Base-by-base conservation (phyloP, 1,139 yeast species). In the Candida sp. region DNA sequence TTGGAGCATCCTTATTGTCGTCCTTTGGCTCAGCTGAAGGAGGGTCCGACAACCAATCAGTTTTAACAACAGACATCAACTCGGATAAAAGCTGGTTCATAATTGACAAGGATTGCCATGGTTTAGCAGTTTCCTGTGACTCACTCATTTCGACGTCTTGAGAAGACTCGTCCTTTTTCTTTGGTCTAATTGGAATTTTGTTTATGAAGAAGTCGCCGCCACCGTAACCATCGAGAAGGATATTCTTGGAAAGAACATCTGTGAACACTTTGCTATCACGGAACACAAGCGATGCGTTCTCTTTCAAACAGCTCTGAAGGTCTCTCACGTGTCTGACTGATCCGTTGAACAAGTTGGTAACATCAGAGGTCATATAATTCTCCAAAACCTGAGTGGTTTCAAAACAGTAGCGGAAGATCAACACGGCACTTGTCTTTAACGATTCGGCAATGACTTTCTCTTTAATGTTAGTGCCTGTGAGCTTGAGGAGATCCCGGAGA, bases 401-500 rank as follows among this genome's bases (percentile, higher is more conserved):
- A 62, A 86, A 84, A 51, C 92, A 84, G 49, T 89, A 77, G 61
- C 97, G 79, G 4, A 87, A 67, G 30, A 91, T 71, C 26, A 84
- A 72, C 1, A 63, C 67, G 23, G 68, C 39, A 40, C 58, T 53
- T 25, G 64, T 55, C 56, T 51, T 58, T 43, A 58, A 50, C 5
- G 58, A 54, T 8, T 56, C 60, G 6, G 32, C 27, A 27, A 50
- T 39, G 4, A 44, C 25, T 40, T 49, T 50, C 3, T 52, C 56
- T 40, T 48, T 48, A 7, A 46, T 46, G 3, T 42, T 44, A 2
- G 41, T 31, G 25, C 47, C 45, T 1, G 49, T 38, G 12, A 48
- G 17, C 39, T 58, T 43, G 58, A 62, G 28, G 57, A 72, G 56
- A 3, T 56, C 53, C 8, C 55, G 56, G 30, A 74, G 50, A n/a